A percentile compares a stretch with the other conserved stretches of the same genome.
Conservation (phyloP, 129 eudicot genomes). For the Solidago caesia region DNA sequence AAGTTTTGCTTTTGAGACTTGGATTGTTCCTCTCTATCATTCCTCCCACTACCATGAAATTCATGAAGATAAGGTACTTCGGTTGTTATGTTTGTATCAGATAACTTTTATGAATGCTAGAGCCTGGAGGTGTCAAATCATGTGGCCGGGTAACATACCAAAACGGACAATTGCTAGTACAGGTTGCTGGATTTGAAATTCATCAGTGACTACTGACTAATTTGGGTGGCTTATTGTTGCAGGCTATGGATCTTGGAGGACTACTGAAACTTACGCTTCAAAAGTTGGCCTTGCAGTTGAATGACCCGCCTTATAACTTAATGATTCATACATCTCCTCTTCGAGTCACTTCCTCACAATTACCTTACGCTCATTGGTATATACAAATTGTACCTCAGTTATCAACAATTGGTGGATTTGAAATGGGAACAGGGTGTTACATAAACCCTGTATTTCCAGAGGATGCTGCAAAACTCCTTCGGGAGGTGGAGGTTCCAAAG, state of each 20-base stretch:
- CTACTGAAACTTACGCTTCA: slow-evolving; percentile 68
- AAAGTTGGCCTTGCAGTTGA: slow-evolving; percentile 73
- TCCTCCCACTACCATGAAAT: slow-evolving; percentile 77
- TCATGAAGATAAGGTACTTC: slow-evolving; percentile 63
- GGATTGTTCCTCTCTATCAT: slow-evolving; percentile 86
- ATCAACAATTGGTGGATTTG: slow-evolving; percentile 74
- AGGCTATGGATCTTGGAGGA: slow-evolving; percentile 91
- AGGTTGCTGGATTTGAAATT: neutral
- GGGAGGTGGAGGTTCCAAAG: slow-evolving; percentile 46
- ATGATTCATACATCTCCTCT: slow-evolving; percentile 90
- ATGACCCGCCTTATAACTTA: slow-evolving; percentile 87
- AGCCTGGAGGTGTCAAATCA: neutral
- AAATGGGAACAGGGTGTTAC: slow-evolving; percentile 83
- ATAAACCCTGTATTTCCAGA: slow-evolving; percentile 94
- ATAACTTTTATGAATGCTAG: slow-evolving; percentile 5
- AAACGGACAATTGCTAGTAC: neutral
- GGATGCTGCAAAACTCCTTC: slow-evolving; percentile 79
- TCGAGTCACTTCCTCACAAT: slow-evolving; percentile 36
- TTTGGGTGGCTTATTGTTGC: slow-evolving; percentile 27
- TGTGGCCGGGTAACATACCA: neutral
- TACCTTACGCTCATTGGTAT: slow-evolving; percentile 75
- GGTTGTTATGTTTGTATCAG: neutral
- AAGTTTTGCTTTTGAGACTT: slow-evolving; percentile 74
- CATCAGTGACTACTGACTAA: neutral
- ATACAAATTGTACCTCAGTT: slow-evolving; percentile 86